A percentile compares a stretch with the other conserved stretches of the same genome.
These are phyloP conservation scores for Clavispora carvajalis DNA, from an alignment of 805 yeast species.

Conservation along the genomic window DNA sequence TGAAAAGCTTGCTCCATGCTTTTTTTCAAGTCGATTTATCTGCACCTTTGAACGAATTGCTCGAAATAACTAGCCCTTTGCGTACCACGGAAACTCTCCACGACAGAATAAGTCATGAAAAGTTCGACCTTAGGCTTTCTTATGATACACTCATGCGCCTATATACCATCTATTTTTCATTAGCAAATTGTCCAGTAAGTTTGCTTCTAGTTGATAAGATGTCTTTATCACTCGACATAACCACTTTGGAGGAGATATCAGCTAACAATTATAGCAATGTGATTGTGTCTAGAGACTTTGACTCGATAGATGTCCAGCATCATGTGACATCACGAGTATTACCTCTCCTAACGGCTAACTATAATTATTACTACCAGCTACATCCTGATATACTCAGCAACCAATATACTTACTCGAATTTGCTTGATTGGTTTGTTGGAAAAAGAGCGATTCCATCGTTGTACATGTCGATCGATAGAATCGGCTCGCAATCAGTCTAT, in stretches of 20 bases:
- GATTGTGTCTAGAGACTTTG: conserved; percentile 14
- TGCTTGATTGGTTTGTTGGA: conserved; percentile 16
- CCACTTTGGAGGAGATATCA: conserved; percentile 17
- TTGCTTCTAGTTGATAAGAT: conserved; percentile 17
- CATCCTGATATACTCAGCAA: conserved; percentile 12
- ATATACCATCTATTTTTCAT: conserved; percentile 19
- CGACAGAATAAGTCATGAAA: conserved; percentile 4
- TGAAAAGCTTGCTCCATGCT: conserved; percentile 19
- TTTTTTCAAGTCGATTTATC: conserved; percentile 23
- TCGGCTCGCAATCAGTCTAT: neutral
- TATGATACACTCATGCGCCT: conserved; percentile 23
- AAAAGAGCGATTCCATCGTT: conserved; percentile 8
- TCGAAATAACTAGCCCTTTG: conserved; percentile 11
- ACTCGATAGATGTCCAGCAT: conserved; percentile 1
- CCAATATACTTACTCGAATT: conserved; percentile 9
- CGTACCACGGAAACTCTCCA: neutral
- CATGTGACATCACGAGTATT: conserved; percentile 13
- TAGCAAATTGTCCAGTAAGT: conserved; percentile 20
- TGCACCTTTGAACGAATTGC: conserved; percentile 13
- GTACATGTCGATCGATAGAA: conserved; percentile 7
- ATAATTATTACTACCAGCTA: conserved; percentile 18
- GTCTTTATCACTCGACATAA: conserved; percentile 24
- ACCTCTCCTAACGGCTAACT: conserved; percentile 21
- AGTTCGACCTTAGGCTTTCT: conserved; percentile 18
- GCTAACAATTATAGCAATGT: conserved; percentile 18